Evolutionary conservation across 495 filamentous ascomycete genomes (phyloP).

Genomic region (Xylaria sp.): DNA sequence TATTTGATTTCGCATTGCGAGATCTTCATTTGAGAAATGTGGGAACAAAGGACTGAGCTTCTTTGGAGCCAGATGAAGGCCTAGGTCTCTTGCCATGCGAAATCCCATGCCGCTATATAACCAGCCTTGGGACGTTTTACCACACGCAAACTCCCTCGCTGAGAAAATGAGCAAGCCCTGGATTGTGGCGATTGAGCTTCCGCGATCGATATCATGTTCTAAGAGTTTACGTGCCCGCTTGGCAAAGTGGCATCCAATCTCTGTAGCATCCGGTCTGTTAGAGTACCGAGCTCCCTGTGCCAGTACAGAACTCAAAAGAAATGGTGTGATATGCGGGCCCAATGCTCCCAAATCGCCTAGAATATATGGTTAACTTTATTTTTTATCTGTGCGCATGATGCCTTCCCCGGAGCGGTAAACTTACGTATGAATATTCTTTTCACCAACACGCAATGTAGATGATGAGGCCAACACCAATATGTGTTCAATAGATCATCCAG

Average conservation of each 20-base stretch:
- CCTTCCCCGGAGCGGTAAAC: neutral
- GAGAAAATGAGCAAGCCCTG: constrained; percentile 29
- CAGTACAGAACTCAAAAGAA: constrained; percentile 4
- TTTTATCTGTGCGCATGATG: neutral
- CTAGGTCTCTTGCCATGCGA: constrained; percentile 51
- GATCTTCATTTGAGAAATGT: constrained; percentile 33
- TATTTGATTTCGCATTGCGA: constrained; percentile 40
- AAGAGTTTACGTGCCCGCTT: constrained; percentile 31
- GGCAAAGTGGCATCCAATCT: constrained; percentile 11
- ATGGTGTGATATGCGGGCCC: constrained; percentile 6
- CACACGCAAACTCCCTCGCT: constrained; percentile 26
- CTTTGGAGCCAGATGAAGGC: constrained; percentile 46
- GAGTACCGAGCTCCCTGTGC: constrained; percentile 11
- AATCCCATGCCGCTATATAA: constrained; percentile 46
- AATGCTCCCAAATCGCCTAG: neutral
- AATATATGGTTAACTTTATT: neutral
- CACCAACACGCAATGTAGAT: constrained; percentile 13
- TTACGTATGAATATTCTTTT: constrained; percentile 7
- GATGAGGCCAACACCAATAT: constrained; percentile 19
- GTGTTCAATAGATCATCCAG: neutral
- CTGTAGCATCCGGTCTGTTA: constrained; percentile 4
- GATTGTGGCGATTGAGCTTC: constrained; percentile 47
- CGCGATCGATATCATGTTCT: constrained; percentile 29
- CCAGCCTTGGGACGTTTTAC: constrained; percentile 47
- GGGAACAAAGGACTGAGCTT: constrained; percentile 4